A percentile compares a stretch with the other conserved stretches of the same genome.
Conservation (phyloP, 352 stramenopile species). For the Globisporangium abappressorium region DNA sequence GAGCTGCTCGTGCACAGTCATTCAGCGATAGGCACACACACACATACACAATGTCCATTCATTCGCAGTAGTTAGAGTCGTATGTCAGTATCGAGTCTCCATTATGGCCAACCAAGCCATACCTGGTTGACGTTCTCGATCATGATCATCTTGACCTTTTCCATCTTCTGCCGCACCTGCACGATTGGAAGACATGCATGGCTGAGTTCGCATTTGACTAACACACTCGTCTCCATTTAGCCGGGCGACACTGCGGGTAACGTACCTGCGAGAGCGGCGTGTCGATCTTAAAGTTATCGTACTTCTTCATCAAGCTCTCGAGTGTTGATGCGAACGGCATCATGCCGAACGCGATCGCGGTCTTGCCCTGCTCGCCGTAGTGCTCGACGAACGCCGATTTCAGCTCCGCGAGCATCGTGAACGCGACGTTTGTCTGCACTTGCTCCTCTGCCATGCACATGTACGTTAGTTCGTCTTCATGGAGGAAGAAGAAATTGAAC, state of each 20-base stretch:
- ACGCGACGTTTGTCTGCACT: conserved; percentile 73
- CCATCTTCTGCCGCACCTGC: conserved; percentile 93
- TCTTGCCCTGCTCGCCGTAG: conserved; percentile 63
- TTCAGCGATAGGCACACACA: background rate
- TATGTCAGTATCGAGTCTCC: background rate
- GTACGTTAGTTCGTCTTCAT: conserved; percentile 68
- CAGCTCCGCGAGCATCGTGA: conserved; percentile 67
- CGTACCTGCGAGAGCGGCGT: conserved; percentile 63
- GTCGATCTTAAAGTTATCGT: conserved; percentile 81
- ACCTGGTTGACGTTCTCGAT: conserved; percentile 97
- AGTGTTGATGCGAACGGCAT: conserved; percentile 55
- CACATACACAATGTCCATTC: background rate
- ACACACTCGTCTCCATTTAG: background rate
- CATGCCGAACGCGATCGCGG: conserved; percentile 71
- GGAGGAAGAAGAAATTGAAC: conserved; percentile 82
- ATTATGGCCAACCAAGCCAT: background rate
- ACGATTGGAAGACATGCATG: background rate
- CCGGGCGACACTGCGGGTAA: background rate
- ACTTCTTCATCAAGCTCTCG: conserved; percentile 75
- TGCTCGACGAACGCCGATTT: conserved; percentile 62
- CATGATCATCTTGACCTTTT: conserved; percentile 98
- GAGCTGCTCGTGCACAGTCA: conserved; percentile 68
- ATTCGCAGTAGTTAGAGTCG: background rate
- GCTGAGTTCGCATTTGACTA: background rate
- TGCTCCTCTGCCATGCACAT: conserved; percentile 83